Evolutionary conservation across 768 basidiomycete species (phyloP).

Genomic region (Gelatoporia subvermispora): DNA sequence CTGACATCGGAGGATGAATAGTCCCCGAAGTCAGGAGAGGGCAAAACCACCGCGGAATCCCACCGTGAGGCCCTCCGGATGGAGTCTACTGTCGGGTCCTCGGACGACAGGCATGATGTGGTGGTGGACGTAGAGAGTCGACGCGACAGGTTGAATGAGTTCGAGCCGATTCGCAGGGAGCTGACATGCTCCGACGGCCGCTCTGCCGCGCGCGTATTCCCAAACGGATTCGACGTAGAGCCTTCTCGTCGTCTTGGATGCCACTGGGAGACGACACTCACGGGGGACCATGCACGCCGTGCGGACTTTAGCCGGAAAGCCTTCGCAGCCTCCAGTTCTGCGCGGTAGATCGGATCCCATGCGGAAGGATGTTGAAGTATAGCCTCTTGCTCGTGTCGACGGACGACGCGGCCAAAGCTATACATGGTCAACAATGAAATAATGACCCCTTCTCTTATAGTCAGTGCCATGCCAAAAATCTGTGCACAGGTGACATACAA

Average conservation of each 20-base stretch:
- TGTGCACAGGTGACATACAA: slow-evolving; percentile 34
- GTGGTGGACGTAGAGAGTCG: background rate
- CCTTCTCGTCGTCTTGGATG: background rate
- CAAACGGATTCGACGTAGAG: background rate
- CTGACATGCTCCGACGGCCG: background rate
- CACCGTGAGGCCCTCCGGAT: background rate
- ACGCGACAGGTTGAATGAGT: no score
- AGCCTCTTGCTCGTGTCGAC: slow-evolving; percentile 55
- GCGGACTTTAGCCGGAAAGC: slow-evolving; percentile 7
- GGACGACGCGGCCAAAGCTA: slow-evolving; percentile 55
- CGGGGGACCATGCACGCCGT: slow-evolving; percentile 15
- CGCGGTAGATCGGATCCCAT: slow-evolving; percentile 33
- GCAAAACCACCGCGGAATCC: background rate
- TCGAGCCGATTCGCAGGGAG: background rate
- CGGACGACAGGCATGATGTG: background rate
- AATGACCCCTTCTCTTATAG: slow-evolving; percentile 43
- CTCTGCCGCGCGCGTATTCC: background rate
- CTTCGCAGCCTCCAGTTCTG: slow-evolving; percentile 20
- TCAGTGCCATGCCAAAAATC: background rate
- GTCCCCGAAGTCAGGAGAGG: background rate
- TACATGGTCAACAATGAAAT: slow-evolving; percentile 54
- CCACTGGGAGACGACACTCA: slow-evolving; percentile 9
- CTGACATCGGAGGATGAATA: background rate
- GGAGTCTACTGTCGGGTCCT: background rate
- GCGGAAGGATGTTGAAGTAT: slow-evolving; percentile 44